A percentile compares a stretch with the other conserved stretches of the same genome.
Conservation (phyloP, 192 early-diverging fungal species). For the Podila epigama region DNA sequence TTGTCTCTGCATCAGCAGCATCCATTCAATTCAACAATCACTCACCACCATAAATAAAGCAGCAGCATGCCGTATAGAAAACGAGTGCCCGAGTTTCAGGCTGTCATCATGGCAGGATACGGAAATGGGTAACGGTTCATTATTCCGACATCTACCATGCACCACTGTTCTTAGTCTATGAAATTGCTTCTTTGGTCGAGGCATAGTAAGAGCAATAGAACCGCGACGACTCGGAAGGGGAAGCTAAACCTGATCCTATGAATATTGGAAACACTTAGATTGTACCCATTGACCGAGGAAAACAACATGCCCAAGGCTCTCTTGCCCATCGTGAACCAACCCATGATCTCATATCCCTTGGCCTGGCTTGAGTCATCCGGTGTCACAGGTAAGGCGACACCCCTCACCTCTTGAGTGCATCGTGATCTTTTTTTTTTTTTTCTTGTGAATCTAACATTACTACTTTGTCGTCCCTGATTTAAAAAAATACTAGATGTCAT, state of each 20-base stretch:
- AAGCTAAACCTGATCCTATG: too few relatives aligned
- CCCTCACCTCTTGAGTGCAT: neutral
- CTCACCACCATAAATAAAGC: neutral
- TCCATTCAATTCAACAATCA: neutral
- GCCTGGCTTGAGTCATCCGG: constrained; percentile 93
- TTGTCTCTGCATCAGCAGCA: too few relatives aligned
- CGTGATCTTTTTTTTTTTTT: neutral
- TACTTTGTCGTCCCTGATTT: neutral
- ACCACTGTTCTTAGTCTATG: too few relatives aligned
- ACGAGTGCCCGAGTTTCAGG: constrained; percentile 68
- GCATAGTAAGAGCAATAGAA: too few relatives aligned
- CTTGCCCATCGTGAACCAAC: constrained; percentile 92
- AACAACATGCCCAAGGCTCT: constrained; percentile 91
- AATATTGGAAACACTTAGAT: constrained; percentile 53
- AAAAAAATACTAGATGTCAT: constrained; percentile 69
- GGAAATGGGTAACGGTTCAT: constrained; percentile 63
- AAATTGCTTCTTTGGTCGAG: too few relatives aligned
- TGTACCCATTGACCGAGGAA: constrained; percentile 83
- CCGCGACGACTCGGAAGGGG: too few relatives aligned
- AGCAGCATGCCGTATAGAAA: constrained; percentile 40
- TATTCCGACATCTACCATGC: too few relatives aligned
- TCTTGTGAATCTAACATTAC: neutral
- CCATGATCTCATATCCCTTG: constrained; percentile 93
- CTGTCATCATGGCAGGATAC: constrained; percentile 70
- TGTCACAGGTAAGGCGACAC: constrained; percentile 62